Conservation (phyloP, 2,329 filamentous ascomycete genomes). For the Biscogniauxia sp. region DNA sequence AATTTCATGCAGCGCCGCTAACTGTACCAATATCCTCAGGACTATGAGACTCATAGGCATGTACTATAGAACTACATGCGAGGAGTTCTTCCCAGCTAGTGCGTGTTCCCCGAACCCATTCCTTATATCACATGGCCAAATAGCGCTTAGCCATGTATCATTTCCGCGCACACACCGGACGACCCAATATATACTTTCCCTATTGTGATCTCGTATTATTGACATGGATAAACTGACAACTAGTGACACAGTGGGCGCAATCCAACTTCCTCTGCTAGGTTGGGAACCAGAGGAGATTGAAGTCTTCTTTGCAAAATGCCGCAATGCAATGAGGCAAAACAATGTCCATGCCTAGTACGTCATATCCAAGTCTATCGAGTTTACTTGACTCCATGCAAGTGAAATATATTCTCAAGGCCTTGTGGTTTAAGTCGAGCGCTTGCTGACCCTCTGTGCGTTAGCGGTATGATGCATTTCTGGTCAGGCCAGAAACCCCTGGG, state of each 20-base stretch:
- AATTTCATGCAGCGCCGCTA: background rate
- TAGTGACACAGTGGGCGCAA: constrained; percentile 31
- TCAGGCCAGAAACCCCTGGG: constrained; percentile 38
- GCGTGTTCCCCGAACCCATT: constrained; percentile 4
- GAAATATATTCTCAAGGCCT: background rate
- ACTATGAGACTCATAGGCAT: constrained; percentile 39
- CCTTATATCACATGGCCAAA: background rate
- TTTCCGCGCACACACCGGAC: background rate
- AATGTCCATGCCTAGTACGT: constrained; percentile 31
- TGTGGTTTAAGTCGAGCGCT: constrained; percentile 7
- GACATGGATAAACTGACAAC: background rate
- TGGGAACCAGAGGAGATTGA: constrained; percentile 32
- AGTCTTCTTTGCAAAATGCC: constrained; percentile 27
- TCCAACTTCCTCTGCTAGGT: constrained; percentile 39
- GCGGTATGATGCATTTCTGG: constrained; percentile 42
- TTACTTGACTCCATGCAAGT: constrained; percentile 6
- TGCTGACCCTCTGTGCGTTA: constrained; percentile 11
- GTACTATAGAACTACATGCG: constrained; percentile 41
- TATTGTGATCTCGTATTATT: background rate
- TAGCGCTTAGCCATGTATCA: background rate
- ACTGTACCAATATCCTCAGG: constrained; percentile 18
- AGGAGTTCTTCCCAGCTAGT: constrained; percentile 40
- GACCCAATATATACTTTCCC: background rate
- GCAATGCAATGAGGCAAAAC: constrained; percentile 27
- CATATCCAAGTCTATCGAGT: background rate